These are phyloP conservation scores for Coccomyxa sp. DNA, from an alignment of 139 green algal species.

Conservation along the genomic window DNA sequence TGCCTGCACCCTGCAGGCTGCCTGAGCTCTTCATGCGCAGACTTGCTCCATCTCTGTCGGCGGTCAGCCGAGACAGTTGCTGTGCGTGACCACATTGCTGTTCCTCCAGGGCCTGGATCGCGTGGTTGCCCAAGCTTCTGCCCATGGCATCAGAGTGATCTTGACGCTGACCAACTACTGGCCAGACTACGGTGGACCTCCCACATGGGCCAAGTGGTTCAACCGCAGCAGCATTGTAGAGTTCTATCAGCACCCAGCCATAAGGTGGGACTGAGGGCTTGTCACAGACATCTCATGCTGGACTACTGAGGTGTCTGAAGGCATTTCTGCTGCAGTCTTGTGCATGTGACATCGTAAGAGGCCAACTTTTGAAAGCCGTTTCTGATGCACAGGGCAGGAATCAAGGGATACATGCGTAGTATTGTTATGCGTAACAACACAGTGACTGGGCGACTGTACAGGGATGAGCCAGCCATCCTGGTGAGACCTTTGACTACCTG, in stretches of 20 bases:
- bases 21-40: no score
- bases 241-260: background rate
- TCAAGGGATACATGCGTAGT: conserved; percentile 42
- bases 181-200: background rate
- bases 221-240: background rate
- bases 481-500: no score
- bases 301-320: background rate
- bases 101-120: background rate
- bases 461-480: conserved; percentile 75
- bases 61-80: no score
- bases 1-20: no score
- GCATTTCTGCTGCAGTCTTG: background rate
- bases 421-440: conserved; percentile 37
- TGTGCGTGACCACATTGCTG: no score
- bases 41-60: no score
- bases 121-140: background rate
- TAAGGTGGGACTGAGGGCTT: background rate
- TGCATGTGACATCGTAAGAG: background rate
- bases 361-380: background rate
- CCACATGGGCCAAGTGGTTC: background rate
- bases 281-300: background rate
- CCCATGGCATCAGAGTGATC: background rate
- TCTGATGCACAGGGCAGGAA: background rate
- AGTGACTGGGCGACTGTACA: conserved; percentile 41
- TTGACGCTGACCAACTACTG: background rate